These are phyloP conservation scores for Aegle marmelos DNA, from an alignment of 345 rosid species.

Conservation along the genomic window DNA sequence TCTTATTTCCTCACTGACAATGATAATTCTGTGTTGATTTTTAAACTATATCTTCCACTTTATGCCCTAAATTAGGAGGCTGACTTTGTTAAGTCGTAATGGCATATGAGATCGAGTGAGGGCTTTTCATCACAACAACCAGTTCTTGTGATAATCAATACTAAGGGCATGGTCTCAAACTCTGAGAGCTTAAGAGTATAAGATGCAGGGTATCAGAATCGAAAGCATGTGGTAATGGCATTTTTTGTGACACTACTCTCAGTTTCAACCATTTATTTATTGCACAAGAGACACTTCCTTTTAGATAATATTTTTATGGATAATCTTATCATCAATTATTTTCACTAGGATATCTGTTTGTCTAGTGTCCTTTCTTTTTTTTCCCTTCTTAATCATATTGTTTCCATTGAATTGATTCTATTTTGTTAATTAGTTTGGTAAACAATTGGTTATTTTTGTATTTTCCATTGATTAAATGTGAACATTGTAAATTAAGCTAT, in stretches of 20 bases:
- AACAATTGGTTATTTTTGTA: not conserved
- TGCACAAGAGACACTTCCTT: not conserved
- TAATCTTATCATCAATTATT: not conserved
- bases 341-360: not conserved
- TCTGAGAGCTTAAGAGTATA: too few relatives aligned
- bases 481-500: not conserved
- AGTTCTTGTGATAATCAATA: too few relatives aligned
- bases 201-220: too few relatives aligned
- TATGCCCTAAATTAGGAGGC: constrained; percentile 26
- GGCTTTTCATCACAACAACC: too few relatives aligned
- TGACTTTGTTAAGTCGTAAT: constrained; percentile 13
- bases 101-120: not conserved
- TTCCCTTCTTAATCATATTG: not conserved
- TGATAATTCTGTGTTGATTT: not conserved
- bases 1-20: not conserved
- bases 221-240: too few relatives aligned
- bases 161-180: too few relatives aligned
- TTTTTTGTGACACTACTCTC: too few relatives aligned
- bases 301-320: constrained; percentile 13
- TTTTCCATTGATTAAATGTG: not conserved
- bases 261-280: not conserved
- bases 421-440: not conserved
- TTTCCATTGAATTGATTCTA: constrained; percentile 1
- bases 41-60: not conserved
- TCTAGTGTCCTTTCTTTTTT: not conserved